Evolutionary conservation across 176 grass and related monocot species (phyloP), one percentile per base, ranked within the genome.

Genomic region (Typha latifolia): DNA sequence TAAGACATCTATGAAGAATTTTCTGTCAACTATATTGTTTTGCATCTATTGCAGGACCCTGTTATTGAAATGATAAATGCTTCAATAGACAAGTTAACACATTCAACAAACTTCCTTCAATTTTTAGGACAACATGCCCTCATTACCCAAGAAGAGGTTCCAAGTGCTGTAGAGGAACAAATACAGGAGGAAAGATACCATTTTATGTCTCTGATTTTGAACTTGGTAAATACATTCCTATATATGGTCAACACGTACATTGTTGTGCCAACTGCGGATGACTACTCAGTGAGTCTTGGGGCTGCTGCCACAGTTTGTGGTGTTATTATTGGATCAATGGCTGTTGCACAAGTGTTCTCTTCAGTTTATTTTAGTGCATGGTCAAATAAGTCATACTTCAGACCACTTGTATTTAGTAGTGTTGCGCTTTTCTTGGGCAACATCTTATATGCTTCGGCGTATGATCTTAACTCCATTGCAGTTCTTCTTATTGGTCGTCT

Each of bases 231-330:
- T 86, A 95, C 90, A 65, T 95, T 95, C 76, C 85, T 95, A 29
- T 95, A 95, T 67, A 95, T 95, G 90, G 90, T 90, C 83, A 95
- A 95, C 74, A 95, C 90, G 61, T 95, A 95, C 77, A 89, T 95
- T 69, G 79, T 95, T 78, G 90, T 95, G 43, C 90, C 90, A 63
- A 95, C 90, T 62, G 90, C 90, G 61, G 90, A 95, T 83, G 74
- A 95, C 64, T 95, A 95, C 62, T 89, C 90, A 72, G 82, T 95
- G 69, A 89, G 82, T 80, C 86, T 95, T 70, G 90, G 90, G 11
- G 90, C 90, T 72, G 82, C 90, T 62, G 84, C 90, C 32, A 95
- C 90, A 72, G 90, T 95, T 68, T 95, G 90, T 78, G 90, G 90
- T 56, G 81, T 95, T 63, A 84, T 95, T 75, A 95, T 95, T 67